Evolutionary conservation across 441 rosid species (phyloP).

Genomic region (Corymbia citriodora): DNA sequence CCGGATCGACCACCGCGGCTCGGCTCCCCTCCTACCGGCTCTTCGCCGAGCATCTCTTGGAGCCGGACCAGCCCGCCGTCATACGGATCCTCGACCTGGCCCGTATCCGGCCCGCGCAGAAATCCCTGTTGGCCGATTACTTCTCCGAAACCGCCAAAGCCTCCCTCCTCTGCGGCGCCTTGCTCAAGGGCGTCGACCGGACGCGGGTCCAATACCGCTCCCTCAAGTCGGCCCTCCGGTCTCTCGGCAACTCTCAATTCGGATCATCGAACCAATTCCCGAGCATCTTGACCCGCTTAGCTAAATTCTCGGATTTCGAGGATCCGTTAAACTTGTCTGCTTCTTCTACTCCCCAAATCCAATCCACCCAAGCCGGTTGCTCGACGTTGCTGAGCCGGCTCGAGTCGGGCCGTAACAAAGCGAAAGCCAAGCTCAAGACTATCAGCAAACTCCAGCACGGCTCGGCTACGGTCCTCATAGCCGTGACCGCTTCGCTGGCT

Average conservation of each 20-base stretch:
- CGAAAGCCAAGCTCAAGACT: constrained; percentile 34
- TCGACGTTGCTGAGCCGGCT: constrained; percentile 36
- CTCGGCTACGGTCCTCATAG: constrained; percentile 50
- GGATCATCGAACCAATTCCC: not conserved
- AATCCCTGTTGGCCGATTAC: constrained; percentile 36
- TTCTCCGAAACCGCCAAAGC: constrained; percentile 54
- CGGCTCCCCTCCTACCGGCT: constrained; percentile 78
- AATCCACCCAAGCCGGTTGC: constrained; percentile 28
- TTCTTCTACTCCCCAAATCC: constrained; percentile 28
- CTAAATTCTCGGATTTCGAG: constrained; percentile 17
- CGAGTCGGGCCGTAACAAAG: constrained; percentile 45
- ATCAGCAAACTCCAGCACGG: constrained; percentile 33
- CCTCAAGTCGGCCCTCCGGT: constrained; percentile 19
- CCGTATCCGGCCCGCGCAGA: constrained; percentile 15
- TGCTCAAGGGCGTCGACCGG: constrained; percentile 43
- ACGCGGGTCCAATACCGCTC: constrained; percentile 32
- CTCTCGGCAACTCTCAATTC: not conserved
- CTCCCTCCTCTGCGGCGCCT: constrained; percentile 39
- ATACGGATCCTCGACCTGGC: constrained; percentile 24
- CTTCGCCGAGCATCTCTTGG: constrained; percentile 61
- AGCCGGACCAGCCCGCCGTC: constrained; percentile 47
- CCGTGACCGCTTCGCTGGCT: constrained; percentile 52
- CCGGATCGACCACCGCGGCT: constrained; percentile 47
- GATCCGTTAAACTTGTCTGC: constrained; percentile 28
- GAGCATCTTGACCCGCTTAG: constrained; percentile 6